Evolutionary conservation across 495 filamentous ascomycete species (phyloP).

Genomic region (Melanomma pulvis-pyrius): DNA sequence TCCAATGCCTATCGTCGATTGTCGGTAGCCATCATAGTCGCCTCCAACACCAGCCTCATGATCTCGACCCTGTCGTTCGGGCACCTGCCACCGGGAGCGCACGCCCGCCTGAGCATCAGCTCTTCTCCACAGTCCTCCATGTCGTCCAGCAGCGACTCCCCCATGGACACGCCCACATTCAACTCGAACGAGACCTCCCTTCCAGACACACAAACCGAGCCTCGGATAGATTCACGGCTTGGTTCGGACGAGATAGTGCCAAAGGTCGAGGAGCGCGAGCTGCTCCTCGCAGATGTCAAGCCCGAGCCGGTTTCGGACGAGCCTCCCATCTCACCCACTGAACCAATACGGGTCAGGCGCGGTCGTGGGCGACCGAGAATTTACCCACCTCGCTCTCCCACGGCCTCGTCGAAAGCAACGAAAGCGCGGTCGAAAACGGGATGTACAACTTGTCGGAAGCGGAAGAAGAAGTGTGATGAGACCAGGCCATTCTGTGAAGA

Average conservation of each 20-base stretch:
- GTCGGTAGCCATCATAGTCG: slow-evolving; percentile 16
- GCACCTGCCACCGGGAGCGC: slow-evolving; percentile 28
- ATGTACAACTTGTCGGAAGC: slow-evolving; percentile 85
- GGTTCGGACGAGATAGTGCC: slow-evolving; percentile 38
- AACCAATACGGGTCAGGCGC: slow-evolving; percentile 53
- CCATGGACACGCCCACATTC: slow-evolving; percentile 39
- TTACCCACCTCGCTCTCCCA: slow-evolving; percentile 65
- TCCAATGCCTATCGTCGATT: slow-evolving; percentile 27
- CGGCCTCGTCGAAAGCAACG: slow-evolving; percentile 66
- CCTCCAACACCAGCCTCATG: slow-evolving; percentile 24
- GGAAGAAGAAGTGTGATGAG: slow-evolving; percentile 98
- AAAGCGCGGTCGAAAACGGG: slow-evolving; percentile 94
- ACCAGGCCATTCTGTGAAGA: slow-evolving; percentile 80
- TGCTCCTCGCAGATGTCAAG: slow-evolving; percentile 36
- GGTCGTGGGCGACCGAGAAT: slow-evolving; percentile 80
- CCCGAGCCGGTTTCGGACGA: slow-evolving; percentile 32
- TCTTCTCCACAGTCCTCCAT: slow-evolving; percentile 44
- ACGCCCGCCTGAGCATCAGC: slow-evolving; percentile 38
- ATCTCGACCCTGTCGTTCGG: slow-evolving; percentile 32
- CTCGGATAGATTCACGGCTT: slow-evolving; percentile 22
- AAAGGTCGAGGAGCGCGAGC: slow-evolving; percentile 47
- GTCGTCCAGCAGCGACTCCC: slow-evolving; percentile 43
- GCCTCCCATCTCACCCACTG: slow-evolving; percentile 26
- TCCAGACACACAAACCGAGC: slow-evolving; percentile 3
- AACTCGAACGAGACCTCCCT: slow-evolving; percentile 7